Evolutionary conservation across 2,329 filamentous ascomycete species (phyloP), one percentile per base, ranked within the genome.

Genomic region (Lasiodiplodia hormozganensis): DNA sequence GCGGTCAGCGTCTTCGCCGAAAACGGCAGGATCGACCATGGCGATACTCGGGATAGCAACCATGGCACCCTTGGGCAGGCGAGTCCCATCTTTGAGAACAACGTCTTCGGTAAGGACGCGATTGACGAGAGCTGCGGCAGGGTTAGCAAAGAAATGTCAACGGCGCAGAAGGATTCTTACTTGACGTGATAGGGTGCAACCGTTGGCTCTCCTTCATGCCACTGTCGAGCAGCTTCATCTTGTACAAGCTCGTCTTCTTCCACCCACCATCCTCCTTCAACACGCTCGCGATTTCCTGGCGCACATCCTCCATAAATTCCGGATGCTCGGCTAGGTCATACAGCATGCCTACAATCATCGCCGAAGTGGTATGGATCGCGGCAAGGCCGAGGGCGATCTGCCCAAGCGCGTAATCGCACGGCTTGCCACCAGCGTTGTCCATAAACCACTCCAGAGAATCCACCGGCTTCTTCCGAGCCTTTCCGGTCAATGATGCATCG

Each of bases 361-460:
- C 72, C 4, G 70, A 34, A 6, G 73, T 70, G 4, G 72, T 74
- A 53, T 76, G 74, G 12, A 73, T 69, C 16, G 71, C 71, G 11
- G 71, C 73, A 36, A 69, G 58, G 43, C 57, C 68, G 11, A 71
- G 54, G 1, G 25, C 3, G 7, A 70, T 62, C 25, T 69, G 68
- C 14, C n/a, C 23, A 18, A 67, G 58, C 6, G 56, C 38, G 47
- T 47, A 21, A 23, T 73, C 69, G 31, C 68, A 69, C 7, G 52
- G 23, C 11, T 71, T 73, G n/a, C 70, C 69, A 7, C 65, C 70
- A 5, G 71, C 54, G 28, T 75, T 72, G 11, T 73, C 62, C 71
- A 75, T 58, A n/a, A 25, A 72, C 73, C 62, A 65, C 14, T 16
- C 52, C 73, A 77, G 2, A 69, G 71, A 38, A 76, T 73, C 2